Evolutionary conservation across 805 yeast genomes (phyloP).

Genomic region (Kregervanrija delftensis): DNA sequence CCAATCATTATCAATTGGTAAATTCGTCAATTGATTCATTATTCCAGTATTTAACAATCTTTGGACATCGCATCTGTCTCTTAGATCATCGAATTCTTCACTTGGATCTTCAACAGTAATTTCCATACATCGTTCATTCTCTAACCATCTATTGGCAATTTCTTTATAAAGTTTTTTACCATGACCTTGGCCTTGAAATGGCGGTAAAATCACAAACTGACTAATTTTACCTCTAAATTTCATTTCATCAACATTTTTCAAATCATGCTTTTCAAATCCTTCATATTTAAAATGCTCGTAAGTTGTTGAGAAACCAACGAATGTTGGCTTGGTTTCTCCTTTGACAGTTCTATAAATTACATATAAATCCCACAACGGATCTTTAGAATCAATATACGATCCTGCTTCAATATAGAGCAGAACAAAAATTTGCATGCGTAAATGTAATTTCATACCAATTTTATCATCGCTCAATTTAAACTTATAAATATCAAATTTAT

Average conservation of each 20-base stretch:
- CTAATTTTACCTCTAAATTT: constrained; percentile 66
- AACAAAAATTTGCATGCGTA: constrained; percentile 71
- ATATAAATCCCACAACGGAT: constrained; percentile 76
- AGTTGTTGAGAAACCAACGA: constrained; percentile 77
- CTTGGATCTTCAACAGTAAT: constrained; percentile 93
- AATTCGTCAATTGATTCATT: constrained; percentile 22
- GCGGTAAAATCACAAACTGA: constrained; percentile 82
- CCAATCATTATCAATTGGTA: constrained; percentile 32
- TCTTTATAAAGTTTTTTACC: constrained; percentile 62
- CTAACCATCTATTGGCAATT: constrained; percentile 49
- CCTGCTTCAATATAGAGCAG: constrained; percentile 91
- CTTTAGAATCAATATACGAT: constrained; percentile 71
- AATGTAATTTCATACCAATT: constrained; percentile 47
- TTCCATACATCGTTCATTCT: constrained; percentile 49
- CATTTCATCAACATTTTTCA: constrained; percentile 31
- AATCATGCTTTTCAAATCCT: constrained; percentile 30
- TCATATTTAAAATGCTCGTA: constrained; percentile 79
- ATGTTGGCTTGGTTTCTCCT: constrained; percentile 29
- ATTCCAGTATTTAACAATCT: constrained; percentile 33
- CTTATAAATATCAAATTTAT: constrained; percentile 46
- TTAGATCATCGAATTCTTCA: constrained; percentile 82
- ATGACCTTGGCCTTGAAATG: constrained; percentile 65
- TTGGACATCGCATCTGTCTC: constrained; percentile 74
- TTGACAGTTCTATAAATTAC: constrained; percentile 37
- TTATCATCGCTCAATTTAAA: constrained; percentile 29